phyloP scores from a whole-genome alignment of 1,139 yeast genomes.

The Lodderomyces parapsilosis region DNA sequence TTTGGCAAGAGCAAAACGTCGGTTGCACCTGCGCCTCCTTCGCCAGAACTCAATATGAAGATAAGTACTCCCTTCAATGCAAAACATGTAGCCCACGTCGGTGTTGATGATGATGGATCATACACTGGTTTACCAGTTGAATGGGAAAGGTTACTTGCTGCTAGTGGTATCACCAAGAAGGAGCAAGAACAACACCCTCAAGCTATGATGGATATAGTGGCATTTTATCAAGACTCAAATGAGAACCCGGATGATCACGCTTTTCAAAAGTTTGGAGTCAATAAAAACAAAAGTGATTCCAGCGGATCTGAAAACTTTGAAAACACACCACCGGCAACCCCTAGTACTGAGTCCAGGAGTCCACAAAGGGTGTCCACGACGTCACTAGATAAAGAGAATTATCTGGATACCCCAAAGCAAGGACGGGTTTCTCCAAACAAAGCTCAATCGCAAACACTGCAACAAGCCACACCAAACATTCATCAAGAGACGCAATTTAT shows the following conservation, averaged over 20 bases:
- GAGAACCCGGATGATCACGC: slow-evolving; percentile 69
- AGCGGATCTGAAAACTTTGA: slow-evolving; percentile 15
- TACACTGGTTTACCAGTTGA: slow-evolving; percentile 90
- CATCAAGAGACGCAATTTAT: slow-evolving; percentile 48
- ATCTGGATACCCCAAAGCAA: slow-evolving; percentile 11
- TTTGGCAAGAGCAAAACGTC: slow-evolving; percentile 31
- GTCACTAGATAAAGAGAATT: slow-evolving; percentile 3
- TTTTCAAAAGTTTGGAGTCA: slow-evolving; percentile 66
- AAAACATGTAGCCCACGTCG: slow-evolving; percentile 91
- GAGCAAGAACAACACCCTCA: slow-evolving; percentile 93
- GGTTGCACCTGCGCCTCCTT: slow-evolving; percentile 14
- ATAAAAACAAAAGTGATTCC: slow-evolving; percentile 19
- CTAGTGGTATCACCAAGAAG: slow-evolving; percentile 79
- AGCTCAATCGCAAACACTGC: slow-evolving; percentile 13
- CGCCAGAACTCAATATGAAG: slow-evolving; percentile 47
- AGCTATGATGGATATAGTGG: slow-evolving; percentile 91
- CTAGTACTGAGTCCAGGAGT: slow-evolving; percentile 18
- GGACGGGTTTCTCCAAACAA: slow-evolving; percentile 12
- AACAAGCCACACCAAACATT: slow-evolving; percentile 22
- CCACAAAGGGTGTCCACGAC: slow-evolving; percentile 16
- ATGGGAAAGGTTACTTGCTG: slow-evolving; percentile 82
- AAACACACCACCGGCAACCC: slow-evolving; percentile 30
- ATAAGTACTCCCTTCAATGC: slow-evolving; percentile 90
- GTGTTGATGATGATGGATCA: slow-evolving; percentile 83
- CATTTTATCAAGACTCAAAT: slow-evolving; percentile 72